These are phyloP conservation scores for Gossypium arboreum DNA, from an alignment of 345 rosid species.

Conservation along the genomic window DNA sequence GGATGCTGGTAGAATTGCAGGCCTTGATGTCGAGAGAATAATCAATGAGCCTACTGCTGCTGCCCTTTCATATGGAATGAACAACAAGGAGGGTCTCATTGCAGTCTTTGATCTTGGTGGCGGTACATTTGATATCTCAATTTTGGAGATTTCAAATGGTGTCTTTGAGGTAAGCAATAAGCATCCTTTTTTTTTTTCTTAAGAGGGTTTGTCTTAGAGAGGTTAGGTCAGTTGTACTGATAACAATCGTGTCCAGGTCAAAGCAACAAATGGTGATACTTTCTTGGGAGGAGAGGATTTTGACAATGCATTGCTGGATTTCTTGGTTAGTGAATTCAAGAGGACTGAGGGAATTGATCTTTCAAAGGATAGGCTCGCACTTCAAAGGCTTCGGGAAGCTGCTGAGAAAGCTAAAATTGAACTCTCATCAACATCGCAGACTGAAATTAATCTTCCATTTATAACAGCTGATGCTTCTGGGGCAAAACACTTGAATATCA, in stretches of 20 bases:
- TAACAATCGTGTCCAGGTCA: slow-evolving; percentile 43
- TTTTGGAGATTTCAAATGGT: slow-evolving; percentile 86
- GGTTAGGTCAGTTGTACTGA: background rate
- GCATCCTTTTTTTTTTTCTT: background rate
- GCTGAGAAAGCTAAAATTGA: slow-evolving; percentile 88
- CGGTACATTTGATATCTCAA: slow-evolving; percentile 83
- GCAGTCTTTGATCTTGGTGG: slow-evolving; percentile 96
- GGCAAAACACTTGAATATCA: slow-evolving; percentile 81
- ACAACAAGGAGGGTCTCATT: slow-evolving; percentile 85
- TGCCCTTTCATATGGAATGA: slow-evolving; percentile 90
- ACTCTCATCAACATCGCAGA: slow-evolving; percentile 79
- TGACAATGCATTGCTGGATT: slow-evolving; percentile 73
- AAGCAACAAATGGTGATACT: slow-evolving; percentile 98
- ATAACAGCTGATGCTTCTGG: slow-evolving; percentile 89
- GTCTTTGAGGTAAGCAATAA: slow-evolving; percentile 65
- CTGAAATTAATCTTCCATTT: slow-evolving; percentile 79
- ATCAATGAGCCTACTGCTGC: slow-evolving; percentile 96
- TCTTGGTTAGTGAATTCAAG: slow-evolving; percentile 76
- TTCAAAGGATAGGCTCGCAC: slow-evolving; percentile 69
- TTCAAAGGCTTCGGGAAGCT: slow-evolving; percentile 90
- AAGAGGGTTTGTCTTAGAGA: background rate
- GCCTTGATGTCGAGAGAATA: slow-evolving; percentile 84
- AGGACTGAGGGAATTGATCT: slow-evolving; percentile 69
- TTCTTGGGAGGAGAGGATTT: slow-evolving; percentile 96
- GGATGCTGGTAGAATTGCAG: slow-evolving; percentile 93